Evolutionary conservation across 352 stramenopile species (phyloP).

Genomic region (Phytophthora fragariae): DNA sequence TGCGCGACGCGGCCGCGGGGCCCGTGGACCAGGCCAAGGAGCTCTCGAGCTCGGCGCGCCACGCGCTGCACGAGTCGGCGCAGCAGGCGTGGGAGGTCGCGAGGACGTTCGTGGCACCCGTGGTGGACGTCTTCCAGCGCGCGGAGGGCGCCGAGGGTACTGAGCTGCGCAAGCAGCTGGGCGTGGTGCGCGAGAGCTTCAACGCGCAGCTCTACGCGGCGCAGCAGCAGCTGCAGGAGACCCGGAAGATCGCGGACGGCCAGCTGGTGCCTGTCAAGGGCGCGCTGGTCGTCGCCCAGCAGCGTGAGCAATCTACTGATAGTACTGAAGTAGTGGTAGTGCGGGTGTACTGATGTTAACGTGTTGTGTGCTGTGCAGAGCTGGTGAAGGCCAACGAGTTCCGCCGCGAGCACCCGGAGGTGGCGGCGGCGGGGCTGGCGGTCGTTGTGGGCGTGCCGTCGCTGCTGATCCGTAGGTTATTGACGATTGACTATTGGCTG

Average conservation of each 20-base stretch:
- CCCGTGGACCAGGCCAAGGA: conserved; percentile 67
- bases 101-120: conserved; percentile 50
- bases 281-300: conserved; percentile 50
- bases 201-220: conserved; percentile 72
- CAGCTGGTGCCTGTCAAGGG: conserved; percentile 71
- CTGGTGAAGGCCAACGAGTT: conserved; percentile 80
- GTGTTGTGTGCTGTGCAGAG: conserved; percentile 41
- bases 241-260: conserved; percentile 61
- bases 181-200: conserved; percentile 49
- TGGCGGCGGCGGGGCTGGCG: conserved; percentile 61
- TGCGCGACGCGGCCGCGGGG: conserved; percentile 44
- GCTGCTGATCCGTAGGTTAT: conserved; percentile 70
- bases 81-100: conserved; percentile 52
- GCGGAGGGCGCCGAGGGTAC: conserved; percentile 71
- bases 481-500: neutral
- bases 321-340: neutral
- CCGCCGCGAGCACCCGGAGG: conserved; percentile 73
- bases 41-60: conserved; percentile 64
- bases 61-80: conserved; percentile 48
- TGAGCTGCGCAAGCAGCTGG: conserved; percentile 68
- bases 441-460: conserved; percentile 70
- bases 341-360: neutral
- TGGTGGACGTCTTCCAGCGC: conserved; percentile 73
- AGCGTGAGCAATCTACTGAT: conserved; percentile 46
- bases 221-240: conserved; percentile 59